Evolutionary conservation across 1,139 yeast species (phyloP), one percentile per base, ranked within the genome.

Genomic region (Kluyveromyces sp.): DNA sequence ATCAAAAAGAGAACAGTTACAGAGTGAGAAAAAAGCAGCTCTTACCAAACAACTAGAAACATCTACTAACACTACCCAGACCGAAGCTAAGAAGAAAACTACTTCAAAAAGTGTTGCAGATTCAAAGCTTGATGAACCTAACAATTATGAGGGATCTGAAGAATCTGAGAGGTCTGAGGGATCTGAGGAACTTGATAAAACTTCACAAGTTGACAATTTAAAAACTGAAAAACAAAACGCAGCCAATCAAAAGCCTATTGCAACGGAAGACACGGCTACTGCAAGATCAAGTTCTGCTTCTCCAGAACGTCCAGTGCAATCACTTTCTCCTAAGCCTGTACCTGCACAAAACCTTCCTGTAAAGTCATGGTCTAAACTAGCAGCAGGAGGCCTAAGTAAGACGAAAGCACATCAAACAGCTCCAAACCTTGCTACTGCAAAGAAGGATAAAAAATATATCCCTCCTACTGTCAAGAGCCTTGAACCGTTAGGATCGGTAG

Each of bases 401-500:
- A 38, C 51, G 8, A 46, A 55, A 10, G 32, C 52, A 3, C 45
- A 56, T 3, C 36, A 51, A 3, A 32, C 53, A 21, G 27, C 45
- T 7, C 49, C 41, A 34, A 37, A 40, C 33, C 44, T 30, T 33
- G 29, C 48, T 15, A 15, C 21, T 15, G 56, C 46, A 50, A 62
- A 55, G 45, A 65, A 63, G 44, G 66, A 59, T 27, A 59, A 58
- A 43, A 61, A 61, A 50, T 61, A 60, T 53, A 63, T 70, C 34
- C 73, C 69, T 27, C 61, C 66, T 43, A 59, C 63, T 38, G 65
- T 64, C 41, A 68, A 64, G 47, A 65, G 69, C 7, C 53, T 66
- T 21, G 73, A 72, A 52, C 73, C 77, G 8, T 47, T 74, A 39
- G 78, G 78, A n/a, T 55, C 69, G 7, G 68, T 68, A 29, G 57